Base-by-base conservation (phyloP, 148 eudicot genomes). In the Chenopodium suecicum region DNA sequence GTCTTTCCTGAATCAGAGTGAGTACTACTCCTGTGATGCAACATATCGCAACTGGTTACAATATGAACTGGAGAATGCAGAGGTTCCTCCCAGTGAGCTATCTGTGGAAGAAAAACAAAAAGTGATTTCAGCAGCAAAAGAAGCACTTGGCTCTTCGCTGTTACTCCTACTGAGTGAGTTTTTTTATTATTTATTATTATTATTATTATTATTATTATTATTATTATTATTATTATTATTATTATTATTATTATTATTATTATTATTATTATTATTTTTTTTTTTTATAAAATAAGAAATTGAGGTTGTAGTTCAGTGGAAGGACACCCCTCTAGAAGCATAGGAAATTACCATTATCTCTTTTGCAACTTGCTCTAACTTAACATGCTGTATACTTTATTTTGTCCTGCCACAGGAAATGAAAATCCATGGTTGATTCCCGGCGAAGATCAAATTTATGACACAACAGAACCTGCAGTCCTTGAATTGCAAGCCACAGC, bases 1-100 rank as follows among this genome's bases (percentile, higher is more conserved):
- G 60, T 75, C 56, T 79, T 25, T 75, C 52, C 34, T 79, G 75
- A 74, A 79, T 50, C 84, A 95, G 99, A 90, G 89, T 31, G 95
- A 95, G 88, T 95, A 92, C 82, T 95, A 90, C 80, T 92, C 98
- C 54, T 94, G 99, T 86, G 99, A 95, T 88, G 99, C 98, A 75
- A 94, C 90, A 44, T 94, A 95, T 77, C 99, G 99, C 83, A 94
- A 94, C 75, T 93, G 98, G 99, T 92, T 95, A 77, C 90, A 91
- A 86, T 82, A 91, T 79, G 93, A 94, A 81, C 77, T 92, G 78
- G 92, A 91, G 83, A 92, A 88, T 88, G 88, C 90, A 8, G 94
- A 90, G 82, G 88, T 89, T 83, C 78, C 95, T 56, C 85, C 88
- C 23, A 63, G 67, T 75, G 91, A 91, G 73, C 83, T 95, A 50